phyloP scores from a whole-genome alignment of 2,329 filamentous ascomycete genomes.

The Chaetomium strumarium region DNA sequence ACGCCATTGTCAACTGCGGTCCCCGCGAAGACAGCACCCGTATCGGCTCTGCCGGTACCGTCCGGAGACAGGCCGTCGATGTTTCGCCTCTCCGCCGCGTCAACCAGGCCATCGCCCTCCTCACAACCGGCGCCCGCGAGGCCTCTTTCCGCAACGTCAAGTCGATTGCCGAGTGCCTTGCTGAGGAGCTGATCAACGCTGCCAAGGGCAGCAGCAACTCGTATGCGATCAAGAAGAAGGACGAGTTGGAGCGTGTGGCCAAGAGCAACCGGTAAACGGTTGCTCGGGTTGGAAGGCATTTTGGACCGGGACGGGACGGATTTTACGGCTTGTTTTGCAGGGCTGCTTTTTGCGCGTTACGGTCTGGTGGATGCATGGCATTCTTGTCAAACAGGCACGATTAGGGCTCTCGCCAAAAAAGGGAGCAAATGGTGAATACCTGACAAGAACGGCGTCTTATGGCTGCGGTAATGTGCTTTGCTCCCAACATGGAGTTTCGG shows the following conservation, averaged over 20 bases:
- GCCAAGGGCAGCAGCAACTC: slow-evolving; percentile 99
- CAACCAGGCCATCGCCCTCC: slow-evolving; percentile 98
- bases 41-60: slow-evolving; percentile 99
- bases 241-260: slow-evolving; percentile 99
- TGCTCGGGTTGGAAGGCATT: slow-evolving; percentile 20
- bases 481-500: slow-evolving; percentile 11
- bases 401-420: slow-evolving; percentile 32
- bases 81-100: slow-evolving; percentile 98
- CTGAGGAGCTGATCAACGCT: slow-evolving; percentile 99
- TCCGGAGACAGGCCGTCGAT: slow-evolving; percentile 99
- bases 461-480: slow-evolving; percentile 14
- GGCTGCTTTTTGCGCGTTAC: slow-evolving; percentile 42
- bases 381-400: slow-evolving; percentile 39
- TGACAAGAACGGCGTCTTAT: slow-evolving; percentile 14
- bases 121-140: slow-evolving; percentile 98
- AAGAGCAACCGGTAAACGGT: slow-evolving; percentile 98
- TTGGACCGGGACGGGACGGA: slow-evolving; percentile 25
- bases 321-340: slow-evolving; percentile 37
- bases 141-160: slow-evolving; percentile 99
- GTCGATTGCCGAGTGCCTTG: slow-evolving; percentile 98
- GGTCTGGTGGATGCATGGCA: slow-evolving; percentile 39
- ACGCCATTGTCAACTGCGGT: slow-evolving; percentile 99
- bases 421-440: slow-evolving; percentile 23
- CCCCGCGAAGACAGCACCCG: slow-evolving; percentile 99
- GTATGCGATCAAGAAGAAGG: slow-evolving; percentile 99